phyloP scores from a whole-genome alignment of 2,329 filamentous ascomycete genomes.

The Ascomycota sp. region DNA sequence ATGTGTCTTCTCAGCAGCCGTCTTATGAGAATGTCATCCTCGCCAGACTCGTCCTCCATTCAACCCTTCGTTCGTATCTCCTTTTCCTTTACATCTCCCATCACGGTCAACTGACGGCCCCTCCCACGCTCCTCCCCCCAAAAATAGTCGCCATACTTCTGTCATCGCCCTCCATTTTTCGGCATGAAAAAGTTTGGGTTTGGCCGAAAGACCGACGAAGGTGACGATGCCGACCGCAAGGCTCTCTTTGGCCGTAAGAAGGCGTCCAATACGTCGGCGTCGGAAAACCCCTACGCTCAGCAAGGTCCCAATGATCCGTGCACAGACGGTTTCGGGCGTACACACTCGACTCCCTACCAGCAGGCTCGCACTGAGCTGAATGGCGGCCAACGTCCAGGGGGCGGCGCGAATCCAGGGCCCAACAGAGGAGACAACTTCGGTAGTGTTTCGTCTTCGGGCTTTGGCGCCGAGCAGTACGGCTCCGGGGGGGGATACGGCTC shows the following conservation, averaged over 20 bases:
- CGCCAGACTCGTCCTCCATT: too few relatives aligned
- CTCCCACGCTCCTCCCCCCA: too few relatives aligned
- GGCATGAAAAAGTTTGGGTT: slow-evolving; percentile 41
- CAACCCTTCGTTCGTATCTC: too few relatives aligned
- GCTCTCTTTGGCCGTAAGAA: slow-evolving; percentile 36
- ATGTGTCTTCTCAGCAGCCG: too few relatives aligned
- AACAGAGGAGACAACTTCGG: slow-evolving; percentile 4
- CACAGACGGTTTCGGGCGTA: slow-evolving; percentile 24
- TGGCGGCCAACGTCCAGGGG: slow-evolving; percentile 9
- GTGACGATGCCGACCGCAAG: slow-evolving; percentile 25
- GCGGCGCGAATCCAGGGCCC: slow-evolving; percentile 2
- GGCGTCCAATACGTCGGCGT: slow-evolving; percentile 20
- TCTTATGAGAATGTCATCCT: too few relatives aligned
- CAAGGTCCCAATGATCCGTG: slow-evolving; percentile 32
- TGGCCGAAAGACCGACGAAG: slow-evolving; percentile 31
- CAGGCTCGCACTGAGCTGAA: slow-evolving; percentile 18
- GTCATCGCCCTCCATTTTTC: background rate
- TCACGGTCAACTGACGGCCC: too few relatives aligned
- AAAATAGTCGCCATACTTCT: too few relatives aligned
- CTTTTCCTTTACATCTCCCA: too few relatives aligned
- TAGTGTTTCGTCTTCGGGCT: slow-evolving; percentile 17
- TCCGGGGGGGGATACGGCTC: slow-evolving; percentile 28
- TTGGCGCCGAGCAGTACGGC: slow-evolving; percentile 32
- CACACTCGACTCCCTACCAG: slow-evolving; percentile 24
- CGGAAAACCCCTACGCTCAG: slow-evolving; percentile 37